Evolutionary conservation across 2,329 filamentous ascomycete species (phyloP).

Genomic region (Talaromyces sp.): DNA sequence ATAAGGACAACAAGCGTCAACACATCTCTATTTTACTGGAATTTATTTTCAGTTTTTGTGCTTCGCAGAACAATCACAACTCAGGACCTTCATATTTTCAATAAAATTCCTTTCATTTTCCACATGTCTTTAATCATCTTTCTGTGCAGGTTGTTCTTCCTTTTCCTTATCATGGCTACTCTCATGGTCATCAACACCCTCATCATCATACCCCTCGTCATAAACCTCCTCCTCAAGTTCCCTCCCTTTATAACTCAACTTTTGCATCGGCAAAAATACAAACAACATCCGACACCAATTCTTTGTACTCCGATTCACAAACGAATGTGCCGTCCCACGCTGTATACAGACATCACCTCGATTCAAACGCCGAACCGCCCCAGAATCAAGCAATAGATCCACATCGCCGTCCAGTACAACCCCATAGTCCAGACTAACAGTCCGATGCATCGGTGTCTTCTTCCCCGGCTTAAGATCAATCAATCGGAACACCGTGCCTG

Average conservation of each 20-base stretch:
- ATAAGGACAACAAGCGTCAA: not conserved
- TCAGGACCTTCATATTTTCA: too few relatives aligned
- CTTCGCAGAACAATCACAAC: too few relatives aligned
- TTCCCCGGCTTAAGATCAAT: conserved; percentile 40
- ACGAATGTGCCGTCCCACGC: conserved; percentile 36
- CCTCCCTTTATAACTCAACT: conserved; percentile 46
- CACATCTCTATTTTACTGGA: too few relatives aligned
- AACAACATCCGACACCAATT: conserved; percentile 37
- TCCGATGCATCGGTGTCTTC: conserved; percentile 40
- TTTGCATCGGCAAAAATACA: conserved; percentile 35
- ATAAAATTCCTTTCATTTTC: too few relatives aligned
- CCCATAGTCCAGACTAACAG: conserved; percentile 42
- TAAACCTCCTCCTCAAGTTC: conserved; percentile 56
- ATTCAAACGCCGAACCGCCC: conserved; percentile 33
- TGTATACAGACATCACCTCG: conserved; percentile 41
- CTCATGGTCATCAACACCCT: too few relatives aligned
- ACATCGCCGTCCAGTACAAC: conserved; percentile 42
- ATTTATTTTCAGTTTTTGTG: too few relatives aligned
- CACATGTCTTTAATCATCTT: too few relatives aligned
- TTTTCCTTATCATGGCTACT: not conserved
- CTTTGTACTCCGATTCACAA: conserved; percentile 27
- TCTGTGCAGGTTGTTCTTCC: not conserved
- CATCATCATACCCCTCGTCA: conserved; percentile 26
- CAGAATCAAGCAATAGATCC: conserved; percentile 41
- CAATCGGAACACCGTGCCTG: conserved; percentile 37